A percentile compares a stretch with the other conserved stretches of the same genome.
Evolutionary conservation across 495 filamentous ascomycete genomes (phyloP).

Genomic region (Geoglossum glabrum): DNA sequence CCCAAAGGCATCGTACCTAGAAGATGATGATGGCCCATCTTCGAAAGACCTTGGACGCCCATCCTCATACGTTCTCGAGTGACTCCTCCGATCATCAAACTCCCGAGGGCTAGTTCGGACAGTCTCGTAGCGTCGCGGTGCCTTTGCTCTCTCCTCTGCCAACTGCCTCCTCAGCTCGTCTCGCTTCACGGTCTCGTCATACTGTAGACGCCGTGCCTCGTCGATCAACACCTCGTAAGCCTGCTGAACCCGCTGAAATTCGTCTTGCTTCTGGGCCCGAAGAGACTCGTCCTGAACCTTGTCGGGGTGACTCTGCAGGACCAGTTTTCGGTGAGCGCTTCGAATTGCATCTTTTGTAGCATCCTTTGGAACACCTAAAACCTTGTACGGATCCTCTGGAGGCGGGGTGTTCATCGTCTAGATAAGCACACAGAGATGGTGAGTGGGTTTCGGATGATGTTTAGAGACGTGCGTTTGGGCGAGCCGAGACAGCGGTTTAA

Average conservation of each 20-base stretch:
- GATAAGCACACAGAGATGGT: background rate
- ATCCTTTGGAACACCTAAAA: slow-evolving; percentile 56
- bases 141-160: slow-evolving; percentile 11
- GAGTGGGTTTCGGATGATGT: background rate
- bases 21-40: slow-evolving; percentile 8
- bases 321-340: slow-evolving; percentile 72
- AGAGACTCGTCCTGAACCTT: slow-evolving; percentile 64
- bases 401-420: background rate
- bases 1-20: slow-evolving; percentile 15
- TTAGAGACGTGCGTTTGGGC: background rate
- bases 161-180: slow-evolving; percentile 34
- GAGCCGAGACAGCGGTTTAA: background rate
- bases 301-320: slow-evolving; percentile 85
- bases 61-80: background rate
- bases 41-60: slow-evolving; percentile 10
- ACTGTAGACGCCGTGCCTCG: slow-evolving; percentile 43
- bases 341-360: slow-evolving; percentile 58
- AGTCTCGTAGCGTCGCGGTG: slow-evolving; percentile 11
- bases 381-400: slow-evolving; percentile 51
- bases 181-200: slow-evolving; percentile 50
- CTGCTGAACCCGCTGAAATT: slow-evolving; percentile 86
- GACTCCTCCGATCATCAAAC: slow-evolving; percentile 3
- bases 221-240: slow-evolving; percentile 85
- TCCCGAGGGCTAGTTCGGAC: slow-evolving; percentile 12
- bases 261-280: slow-evolving; percentile 47